Evolutionary conservation across 1,139 yeast species (phyloP), one percentile per base, ranked within the genome.

Genomic region (Torulaspora pretoriensis): DNA sequence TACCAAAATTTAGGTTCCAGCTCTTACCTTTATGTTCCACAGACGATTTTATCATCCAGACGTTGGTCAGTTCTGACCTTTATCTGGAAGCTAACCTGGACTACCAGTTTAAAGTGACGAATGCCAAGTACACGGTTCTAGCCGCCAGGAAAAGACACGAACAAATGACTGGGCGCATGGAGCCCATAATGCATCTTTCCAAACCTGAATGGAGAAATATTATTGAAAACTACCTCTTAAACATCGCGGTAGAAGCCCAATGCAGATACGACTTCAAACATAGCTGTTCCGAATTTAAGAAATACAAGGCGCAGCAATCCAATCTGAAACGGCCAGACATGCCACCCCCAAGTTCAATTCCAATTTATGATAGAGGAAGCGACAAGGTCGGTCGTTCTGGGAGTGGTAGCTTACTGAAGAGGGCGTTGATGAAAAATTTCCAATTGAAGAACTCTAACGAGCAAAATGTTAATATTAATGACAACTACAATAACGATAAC

Each of bases 211-310:
- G 87, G 85, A 68, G 87, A 54, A 79, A 81, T 58, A 73, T 81
- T 24, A 78, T 81, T 49, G 88, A 81, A 52, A 81, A 81, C 63
- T 81, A 76, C 57, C 57, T 80, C 40, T 63, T 81, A 34, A 80
- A 80, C 58, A 68, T 81, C 28, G 86, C 79, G 2, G 83, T 83
- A 38, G 88, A 81, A 57, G 81, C 82, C 9, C 86, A 81, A 57
- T 80, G 85, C 54, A 70, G 85, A 25, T 65, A 68, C 34, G 84
- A 81, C 56, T 81, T 77, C 58, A 77, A 76, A 54, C 66, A 67
- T 45, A 63, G 68, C 24, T 75, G 80, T 51, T 61, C 70, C 26
- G 68, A 73, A 51, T 64, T 64, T 51, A 71, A 72, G 54, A 72
- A 67, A 52, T 65, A 67, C 58, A 67, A 68, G 49, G 42, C 39